Evolutionary conservation across 257 asterid genomes (phyloP).

Genomic region (Petunia secreta): DNA sequence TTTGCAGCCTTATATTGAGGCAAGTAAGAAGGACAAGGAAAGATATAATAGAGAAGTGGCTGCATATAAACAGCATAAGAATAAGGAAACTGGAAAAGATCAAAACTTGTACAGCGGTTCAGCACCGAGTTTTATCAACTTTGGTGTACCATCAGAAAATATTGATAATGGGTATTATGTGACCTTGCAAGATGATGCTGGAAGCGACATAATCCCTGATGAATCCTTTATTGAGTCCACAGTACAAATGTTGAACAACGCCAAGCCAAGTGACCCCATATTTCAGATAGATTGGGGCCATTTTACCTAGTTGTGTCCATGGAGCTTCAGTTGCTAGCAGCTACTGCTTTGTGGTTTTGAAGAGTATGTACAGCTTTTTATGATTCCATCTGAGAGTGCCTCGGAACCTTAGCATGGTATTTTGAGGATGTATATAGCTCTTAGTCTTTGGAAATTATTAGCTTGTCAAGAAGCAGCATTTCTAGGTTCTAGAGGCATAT

Average conservation of each 20-base stretch:
- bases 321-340: neutral
- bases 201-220: slow-evolving; percentile 34
- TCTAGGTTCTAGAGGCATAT: neutral
- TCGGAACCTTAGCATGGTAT: neutral
- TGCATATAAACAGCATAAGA: slow-evolving; percentile 32
- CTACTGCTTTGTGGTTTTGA: neutral
- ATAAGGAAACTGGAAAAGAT: slow-evolving; percentile 24
- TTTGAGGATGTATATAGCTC: slow-evolving; percentile 16
- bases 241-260: slow-evolving; percentile 48
- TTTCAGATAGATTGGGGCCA: slow-evolving; percentile 52
- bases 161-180: slow-evolving; percentile 50
- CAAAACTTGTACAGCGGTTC: slow-evolving; percentile 23
- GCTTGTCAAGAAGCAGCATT: slow-evolving; percentile 9
- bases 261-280: slow-evolving; percentile 45
- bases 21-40: slow-evolving; percentile 64
- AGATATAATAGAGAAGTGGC: slow-evolving; percentile 57
- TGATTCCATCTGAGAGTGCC: neutral
- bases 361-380: neutral
- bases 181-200: slow-evolving; percentile 37
- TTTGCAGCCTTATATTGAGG: slow-evolving; percentile 68
- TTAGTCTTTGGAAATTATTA: slow-evolving; percentile 3
- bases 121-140: slow-evolving; percentile 37
- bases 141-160: slow-evolving; percentile 35
- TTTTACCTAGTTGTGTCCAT: slow-evolving; percentile 6
- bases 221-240: slow-evolving; percentile 44